Percentiles rank a stretch among this genome's conserved stretches.
phyloP scores from a whole-genome alignment of 148 eudicot species.

The Amaranthus palmeri region DNA sequence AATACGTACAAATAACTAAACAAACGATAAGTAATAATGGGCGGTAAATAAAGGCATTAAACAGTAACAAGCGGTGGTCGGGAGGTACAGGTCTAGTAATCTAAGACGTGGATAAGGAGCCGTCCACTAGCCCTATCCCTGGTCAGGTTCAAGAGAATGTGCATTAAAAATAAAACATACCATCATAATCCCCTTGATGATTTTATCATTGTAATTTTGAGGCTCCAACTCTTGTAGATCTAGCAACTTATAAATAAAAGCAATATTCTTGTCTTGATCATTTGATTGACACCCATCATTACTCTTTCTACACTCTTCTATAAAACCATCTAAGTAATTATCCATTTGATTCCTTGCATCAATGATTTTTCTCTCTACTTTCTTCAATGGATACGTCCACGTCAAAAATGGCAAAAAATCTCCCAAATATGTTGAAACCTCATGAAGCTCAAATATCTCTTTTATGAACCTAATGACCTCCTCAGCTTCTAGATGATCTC shows the following conservation, averaged over 20 bases:
- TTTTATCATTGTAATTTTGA: constrained; percentile 22
- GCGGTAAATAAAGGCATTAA: too few relatives aligned
- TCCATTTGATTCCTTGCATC: constrained; percentile 17
- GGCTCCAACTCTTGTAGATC: constrained; percentile 31
- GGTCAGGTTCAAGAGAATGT: too few relatives aligned
- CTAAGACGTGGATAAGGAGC: background rate
- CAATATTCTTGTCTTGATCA: background rate
- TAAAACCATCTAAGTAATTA: constrained; percentile 22
- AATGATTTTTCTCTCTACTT: constrained; percentile 31
- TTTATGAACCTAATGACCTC: constrained; percentile 11
- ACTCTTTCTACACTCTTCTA: constrained; percentile 19
- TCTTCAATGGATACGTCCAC: constrained; percentile 22
- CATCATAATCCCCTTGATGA: constrained; percentile 38
- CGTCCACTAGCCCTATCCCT: too few relatives aligned
- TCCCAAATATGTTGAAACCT: constrained; percentile 17
- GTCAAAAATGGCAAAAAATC: constrained; percentile 32
- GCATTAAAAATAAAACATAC: constrained; percentile 13
- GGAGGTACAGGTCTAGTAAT: too few relatives aligned
- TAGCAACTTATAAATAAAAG: constrained; percentile 30
- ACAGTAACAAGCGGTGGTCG: too few relatives aligned
- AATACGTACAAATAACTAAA: too few relatives aligned
- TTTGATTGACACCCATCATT: background rate
- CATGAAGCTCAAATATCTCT: constrained; percentile 22
- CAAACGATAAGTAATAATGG: too few relatives aligned
- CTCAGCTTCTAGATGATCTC: constrained; percentile 8